Evolutionary conservation across 2,329 filamentous ascomycete species (phyloP), one percentile per base, ranked within the genome.

Genomic region (Alternaria triticina): DNA sequence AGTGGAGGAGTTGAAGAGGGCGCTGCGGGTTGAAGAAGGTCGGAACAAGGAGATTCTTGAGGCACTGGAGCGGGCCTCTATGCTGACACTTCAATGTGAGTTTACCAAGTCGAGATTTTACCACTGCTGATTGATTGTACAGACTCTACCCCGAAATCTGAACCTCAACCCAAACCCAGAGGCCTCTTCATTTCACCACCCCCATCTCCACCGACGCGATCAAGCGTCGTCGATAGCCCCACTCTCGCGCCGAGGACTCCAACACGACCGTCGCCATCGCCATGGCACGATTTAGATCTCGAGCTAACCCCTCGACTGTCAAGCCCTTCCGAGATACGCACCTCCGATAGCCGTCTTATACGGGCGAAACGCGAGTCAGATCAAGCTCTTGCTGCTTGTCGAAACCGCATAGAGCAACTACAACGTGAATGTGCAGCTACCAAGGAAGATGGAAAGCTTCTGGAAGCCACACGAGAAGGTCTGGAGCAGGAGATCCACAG

Each of bases 41-140:
- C 70, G 75, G 60, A 80, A 79, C 62, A 72, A 69, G 59, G 77
- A 80, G 51, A 78, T 80, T 30, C 67, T 80, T 20, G 73, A 79
- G 57, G 77, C 73, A 17, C 28, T 80, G 54, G 78, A 80, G 62
- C 74, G 71, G 61, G 75, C 75, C 59, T 76, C 77, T 1, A 75
- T 74, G 74, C 61, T 80, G 64, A 79, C 78, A n/a, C 61, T 79
- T 23, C 76, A 80, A 65, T 79, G 77, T 76, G 65, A 67, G 74
- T 71, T 13, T 22, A 36, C 33, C 28, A 0, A 11, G 13, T 28
- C 4, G 15, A 33, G 36, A 10, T 3, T 11, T 8, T 28, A 22
- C 22, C 45, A 28, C 17, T 55, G 25, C 64, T 71, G 61, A 73
- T 52, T 4, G 13, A 25, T 22, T 1, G 6, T 55, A 11, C 54